Base-by-base conservation (phyloP, 345 rosid genomes). In the Eucalyptus tenuipes region DNA sequence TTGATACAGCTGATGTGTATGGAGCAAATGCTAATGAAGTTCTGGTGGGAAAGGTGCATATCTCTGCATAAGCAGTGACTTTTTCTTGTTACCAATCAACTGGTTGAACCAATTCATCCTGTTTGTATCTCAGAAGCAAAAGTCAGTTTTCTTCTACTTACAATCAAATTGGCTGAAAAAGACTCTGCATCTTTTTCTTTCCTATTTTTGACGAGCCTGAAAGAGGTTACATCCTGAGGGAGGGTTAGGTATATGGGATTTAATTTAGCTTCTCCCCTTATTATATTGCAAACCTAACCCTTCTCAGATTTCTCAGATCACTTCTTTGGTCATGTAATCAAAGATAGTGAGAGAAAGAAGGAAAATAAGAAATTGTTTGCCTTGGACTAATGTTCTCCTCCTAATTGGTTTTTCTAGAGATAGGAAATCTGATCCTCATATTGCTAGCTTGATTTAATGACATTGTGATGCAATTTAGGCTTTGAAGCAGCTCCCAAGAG, bases 401-500 rank as follows among this genome's bases (percentile, higher is more conserved):
- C 80, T 33, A 33, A 33, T 33, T 68, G 80, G 24, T 68, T 68
- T 68, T 68, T 68, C 44, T 37, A 68, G 80, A 68, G 80, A 68
- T 68, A 68, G 80, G 44, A 33, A 68, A 68, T 68, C 44, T 68
- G 80, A 68, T 68, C 80, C 40, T 68, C 80, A 5, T 68, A 33
- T 33, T 18, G 80, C 80, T 16, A 68, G 44, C 80, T 68, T 68
- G 80, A 68, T 68, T 33, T 31, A 31, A 17, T 68, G 44, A 68
- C 40, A 68, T 31, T 33, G 80, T 33, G 80, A 68, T 33, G 40
- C 12, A 6, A 68, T 68, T 31, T 17, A 94, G 96, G 95, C 94
- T 85, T 90, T 95, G 92, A 93, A 94, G 92, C 91, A 92, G 52
- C 89, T 95, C 84, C 95, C 95, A 5, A 90, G 96, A 66, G 95